A percentile compares a stretch with the other conserved stretches of the same genome.
These are phyloP conservation scores for Plasmodium gonderi DNA, from an alignment of 169 alveolate genomes.

Conservation along the genomic window DNA sequence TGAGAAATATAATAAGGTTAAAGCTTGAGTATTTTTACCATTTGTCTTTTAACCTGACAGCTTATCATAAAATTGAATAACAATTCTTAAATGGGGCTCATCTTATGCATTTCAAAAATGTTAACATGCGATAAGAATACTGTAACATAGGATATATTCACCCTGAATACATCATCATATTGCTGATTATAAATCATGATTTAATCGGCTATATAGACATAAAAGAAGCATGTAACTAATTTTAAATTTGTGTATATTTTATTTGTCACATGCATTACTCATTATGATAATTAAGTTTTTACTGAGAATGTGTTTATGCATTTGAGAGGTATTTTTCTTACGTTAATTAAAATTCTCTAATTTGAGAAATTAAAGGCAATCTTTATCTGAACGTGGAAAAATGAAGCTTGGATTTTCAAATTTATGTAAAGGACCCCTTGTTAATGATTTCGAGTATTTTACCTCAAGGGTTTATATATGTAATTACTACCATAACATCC, in stretches of 20 bases:
- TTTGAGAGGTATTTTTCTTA: background rate
- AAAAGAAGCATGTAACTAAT: background rate
- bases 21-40: background rate
- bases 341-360: background rate
- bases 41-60: background rate
- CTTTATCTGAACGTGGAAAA: background rate
- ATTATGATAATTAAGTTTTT: background rate
- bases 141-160: background rate
- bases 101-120: background rate
- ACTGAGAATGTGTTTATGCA: background rate
- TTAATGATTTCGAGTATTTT: background rate
- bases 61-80: background rate
- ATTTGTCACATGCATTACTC: background rate
- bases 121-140: background rate
- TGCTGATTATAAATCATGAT: background rate
- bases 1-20: background rate
- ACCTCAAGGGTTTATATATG: background rate
- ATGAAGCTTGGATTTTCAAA: background rate
- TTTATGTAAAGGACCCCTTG: background rate
- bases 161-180: background rate
- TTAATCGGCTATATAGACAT: background rate
- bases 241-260: background rate
- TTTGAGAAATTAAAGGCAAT: background rate
- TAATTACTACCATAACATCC: background rate
- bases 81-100: background rate